Conservation (phyloP, 2,329 filamentous ascomycete species). For the Colletotrichum orbiculare region DNA sequence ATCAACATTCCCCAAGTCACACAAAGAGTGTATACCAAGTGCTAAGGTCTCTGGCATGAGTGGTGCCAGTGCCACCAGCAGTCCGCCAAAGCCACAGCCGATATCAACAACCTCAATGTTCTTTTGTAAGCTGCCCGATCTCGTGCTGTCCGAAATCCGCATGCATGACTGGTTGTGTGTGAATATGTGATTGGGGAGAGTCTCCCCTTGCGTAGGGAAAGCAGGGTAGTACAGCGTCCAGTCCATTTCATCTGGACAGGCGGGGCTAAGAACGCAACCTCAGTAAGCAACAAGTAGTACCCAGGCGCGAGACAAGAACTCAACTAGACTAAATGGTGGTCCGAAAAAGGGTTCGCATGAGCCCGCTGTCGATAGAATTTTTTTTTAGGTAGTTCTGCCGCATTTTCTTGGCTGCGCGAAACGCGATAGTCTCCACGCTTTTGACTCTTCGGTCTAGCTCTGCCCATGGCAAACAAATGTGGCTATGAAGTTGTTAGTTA, state of each 20-base stretch:
- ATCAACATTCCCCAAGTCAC: constrained; percentile 9
- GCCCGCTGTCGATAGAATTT: constrained; percentile 96
- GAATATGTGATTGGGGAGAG: neutral
- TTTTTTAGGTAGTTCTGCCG: constrained; percentile 83
- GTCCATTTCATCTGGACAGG: constrained; percentile 85
- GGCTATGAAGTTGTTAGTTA: too few species aligned
- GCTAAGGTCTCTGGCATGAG: constrained; percentile 84
- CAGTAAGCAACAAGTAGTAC: neutral
- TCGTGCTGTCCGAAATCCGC: constrained; percentile 32
- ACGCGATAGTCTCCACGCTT: constrained; percentile 75
- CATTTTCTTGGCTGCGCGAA: constrained; percentile 61
- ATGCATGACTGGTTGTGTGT: neutral
- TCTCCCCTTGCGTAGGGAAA: constrained; percentile 61
- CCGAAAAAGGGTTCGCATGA: constrained; percentile 97
- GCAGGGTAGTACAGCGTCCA: constrained; percentile 88
- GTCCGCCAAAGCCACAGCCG: constrained; percentile 93
- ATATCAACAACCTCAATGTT: constrained; percentile 95
- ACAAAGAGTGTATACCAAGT: constrained; percentile 68
- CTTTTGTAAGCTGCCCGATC: constrained; percentile 60
- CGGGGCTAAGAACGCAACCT: constrained; percentile 67
- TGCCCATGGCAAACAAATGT: constrained; percentile 47
- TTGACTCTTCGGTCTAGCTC: constrained; percentile 66
- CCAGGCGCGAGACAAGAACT: constrained; percentile 29
- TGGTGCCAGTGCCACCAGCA: constrained; percentile 87
- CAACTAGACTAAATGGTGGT: constrained; percentile 89